Conservation (phyloP, 257 asterid species). For the Primulina eburnea region DNA sequence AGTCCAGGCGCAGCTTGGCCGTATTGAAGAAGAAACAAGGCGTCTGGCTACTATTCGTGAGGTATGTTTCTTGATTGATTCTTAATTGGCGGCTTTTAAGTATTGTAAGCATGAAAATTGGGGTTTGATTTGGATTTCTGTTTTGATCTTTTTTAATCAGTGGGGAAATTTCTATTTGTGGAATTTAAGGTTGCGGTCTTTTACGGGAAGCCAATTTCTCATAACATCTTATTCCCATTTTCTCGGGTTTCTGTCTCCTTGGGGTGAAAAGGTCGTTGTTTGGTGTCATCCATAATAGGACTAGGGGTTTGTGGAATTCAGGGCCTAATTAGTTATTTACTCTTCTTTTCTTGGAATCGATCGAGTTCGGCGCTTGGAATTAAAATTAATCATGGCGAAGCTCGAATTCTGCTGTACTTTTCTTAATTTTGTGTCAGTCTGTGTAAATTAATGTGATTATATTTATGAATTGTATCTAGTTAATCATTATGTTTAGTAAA, state of each 20-base stretch:
- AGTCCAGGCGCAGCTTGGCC: slow-evolving; percentile 89
- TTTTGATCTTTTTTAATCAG: neutral
- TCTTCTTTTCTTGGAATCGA: neutral
- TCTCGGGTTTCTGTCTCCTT: slow-evolving; percentile 16
- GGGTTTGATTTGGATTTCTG: slow-evolving; percentile 1
- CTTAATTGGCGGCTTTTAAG: neutral
- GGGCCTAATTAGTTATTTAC: slow-evolving; percentile 6
- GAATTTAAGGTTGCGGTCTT: slow-evolving; percentile 8
- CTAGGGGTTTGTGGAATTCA: neutral
- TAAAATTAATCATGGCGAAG: neutral
- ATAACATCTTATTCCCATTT: neutral
- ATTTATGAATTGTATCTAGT: slow-evolving; percentile 14
- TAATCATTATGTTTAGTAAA: neutral
- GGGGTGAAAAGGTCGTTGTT: slow-evolving; percentile 12
- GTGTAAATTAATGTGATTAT: neutral
- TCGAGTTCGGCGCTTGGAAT: neutral
- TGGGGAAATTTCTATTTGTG: neutral
- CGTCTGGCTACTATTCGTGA: slow-evolving; percentile 86
- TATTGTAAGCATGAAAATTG: neutral
- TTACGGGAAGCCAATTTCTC: neutral
- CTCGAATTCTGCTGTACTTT: neutral
- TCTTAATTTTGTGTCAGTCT: neutral
- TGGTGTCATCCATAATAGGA: neutral
- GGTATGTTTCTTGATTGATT: slow-evolving; percentile 34
- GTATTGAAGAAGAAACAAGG: slow-evolving; percentile 89